Evolutionary conservation across 2,329 filamentous ascomycete species (phyloP).

Genomic region (Botrytis aclada): DNA sequence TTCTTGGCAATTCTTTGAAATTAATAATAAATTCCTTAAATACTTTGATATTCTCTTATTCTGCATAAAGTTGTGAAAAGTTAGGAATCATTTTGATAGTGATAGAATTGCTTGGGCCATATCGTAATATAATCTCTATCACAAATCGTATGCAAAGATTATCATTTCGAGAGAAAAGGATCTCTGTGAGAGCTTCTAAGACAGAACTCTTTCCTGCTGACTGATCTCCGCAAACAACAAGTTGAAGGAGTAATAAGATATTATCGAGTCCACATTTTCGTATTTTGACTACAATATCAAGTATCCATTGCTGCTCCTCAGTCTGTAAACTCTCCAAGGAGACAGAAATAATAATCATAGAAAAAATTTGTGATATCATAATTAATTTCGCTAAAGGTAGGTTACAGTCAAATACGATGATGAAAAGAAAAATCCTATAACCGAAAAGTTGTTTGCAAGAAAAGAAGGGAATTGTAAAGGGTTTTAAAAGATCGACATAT

Average conservation of each 20-base stretch:
- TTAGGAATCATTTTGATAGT: slow-evolving; percentile 9
- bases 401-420: no score
- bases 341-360: not conserved
- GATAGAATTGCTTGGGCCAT: not conserved
- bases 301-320: slow-evolving; percentile 10
- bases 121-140: slow-evolving; percentile 11
- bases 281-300: slow-evolving; percentile 13
- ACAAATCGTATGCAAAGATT: slow-evolving; percentile 10
- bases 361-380: no score
- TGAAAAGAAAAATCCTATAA: no score
- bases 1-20: not conserved
- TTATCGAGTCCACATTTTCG: slow-evolving; percentile 6
- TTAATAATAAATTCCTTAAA: not conserved
- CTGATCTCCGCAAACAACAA: slow-evolving; percentile 13
- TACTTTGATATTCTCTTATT: not conserved
- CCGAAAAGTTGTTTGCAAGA: no score
- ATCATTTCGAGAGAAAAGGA: not conserved
- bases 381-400: no score
- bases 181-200: slow-evolving; percentile 1
- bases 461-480: no score
- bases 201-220: not conserved
- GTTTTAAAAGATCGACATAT: no score
- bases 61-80: not conserved
- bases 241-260: not conserved
- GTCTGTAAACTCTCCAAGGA: slow-evolving; percentile 14